Percentiles rank a stretch among this genome's conserved stretches.
phyloP scores from a whole-genome alignment of 73 alveolate genomes.

The Uronychia setigera region DNA sequence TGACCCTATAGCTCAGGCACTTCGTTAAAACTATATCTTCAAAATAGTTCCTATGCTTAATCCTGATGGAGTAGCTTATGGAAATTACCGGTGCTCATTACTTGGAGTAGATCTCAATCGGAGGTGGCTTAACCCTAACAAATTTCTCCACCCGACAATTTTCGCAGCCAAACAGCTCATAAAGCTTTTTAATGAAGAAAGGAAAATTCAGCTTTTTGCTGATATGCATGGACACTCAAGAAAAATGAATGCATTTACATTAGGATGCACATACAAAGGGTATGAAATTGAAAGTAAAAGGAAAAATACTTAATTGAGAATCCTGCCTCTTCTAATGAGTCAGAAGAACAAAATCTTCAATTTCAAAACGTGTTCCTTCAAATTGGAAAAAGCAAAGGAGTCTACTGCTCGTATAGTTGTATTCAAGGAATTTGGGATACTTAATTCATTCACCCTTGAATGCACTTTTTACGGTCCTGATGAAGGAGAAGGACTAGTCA shows the following conservation, averaged over 20 bases:
- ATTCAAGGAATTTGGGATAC: slow-evolving; percentile 56
- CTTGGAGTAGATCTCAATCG: slow-evolving; percentile 94
- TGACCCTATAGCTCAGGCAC: slow-evolving; percentile 72
- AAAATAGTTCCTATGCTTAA: slow-evolving; percentile 92
- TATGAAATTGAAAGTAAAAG: slow-evolving; percentile 27
- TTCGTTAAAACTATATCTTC: slow-evolving; percentile 82
- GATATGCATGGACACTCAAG: slow-evolving; percentile 91
- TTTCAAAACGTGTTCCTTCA: slow-evolving; percentile 45
- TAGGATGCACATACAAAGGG: slow-evolving; percentile 42
- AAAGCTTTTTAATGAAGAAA: slow-evolving; percentile 54
- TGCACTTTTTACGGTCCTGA: slow-evolving; percentile 58
- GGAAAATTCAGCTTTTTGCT: slow-evolving; percentile 72
- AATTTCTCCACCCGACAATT: slow-evolving; percentile 87
- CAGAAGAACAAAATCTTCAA: slow-evolving; percentile 26
- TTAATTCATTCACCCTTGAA: slow-evolving; percentile 62
- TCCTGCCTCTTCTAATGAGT: slow-evolving; percentile 44
- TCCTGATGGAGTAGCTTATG: slow-evolving; percentile 92
- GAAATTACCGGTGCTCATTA: slow-evolving; percentile 88
- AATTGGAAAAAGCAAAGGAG: slow-evolving; percentile 53
- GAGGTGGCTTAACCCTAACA: slow-evolving; percentile 90
- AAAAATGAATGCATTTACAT: slow-evolving; percentile 55
- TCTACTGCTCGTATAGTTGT: slow-evolving; percentile 57
- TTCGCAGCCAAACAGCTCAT: slow-evolving; percentile 64
- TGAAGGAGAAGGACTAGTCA: slow-evolving; percentile 9
- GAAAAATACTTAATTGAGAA: slow-evolving; percentile 33